phyloP scores from a whole-genome alignment of 73 alveolate genomes.

The Durusdinium trenchii region DNA sequence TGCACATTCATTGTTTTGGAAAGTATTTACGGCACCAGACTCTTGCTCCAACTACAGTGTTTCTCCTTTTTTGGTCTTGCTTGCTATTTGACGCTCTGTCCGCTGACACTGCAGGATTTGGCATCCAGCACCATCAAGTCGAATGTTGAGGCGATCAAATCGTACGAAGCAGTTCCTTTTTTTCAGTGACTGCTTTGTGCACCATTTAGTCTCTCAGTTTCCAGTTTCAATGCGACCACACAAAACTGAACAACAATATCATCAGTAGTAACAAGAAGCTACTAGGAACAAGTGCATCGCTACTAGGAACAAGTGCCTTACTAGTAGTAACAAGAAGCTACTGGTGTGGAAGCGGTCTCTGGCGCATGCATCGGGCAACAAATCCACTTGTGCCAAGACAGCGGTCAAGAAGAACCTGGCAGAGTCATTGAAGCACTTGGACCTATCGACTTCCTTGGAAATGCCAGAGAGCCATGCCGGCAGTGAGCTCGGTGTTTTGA shows the following conservation, averaged over 20 bases:
- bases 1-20: no score
- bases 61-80: neutral
- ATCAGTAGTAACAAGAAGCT: no score
- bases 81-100: neutral
- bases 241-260: no score
- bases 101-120: neutral
- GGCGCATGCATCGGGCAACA: no score
- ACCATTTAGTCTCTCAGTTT: no score
- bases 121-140: conserved; percentile 53
- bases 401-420: conserved; percentile 39
- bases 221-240: no score
- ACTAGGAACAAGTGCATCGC: no score
- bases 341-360: no score
- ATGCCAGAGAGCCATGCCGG: neutral
- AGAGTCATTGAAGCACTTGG: neutral
- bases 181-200: neutral
- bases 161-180: neutral
- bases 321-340: no score
- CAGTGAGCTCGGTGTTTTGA: neutral
- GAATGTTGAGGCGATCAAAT: neutral
- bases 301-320: no score
- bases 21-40: neutral
- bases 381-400: neutral
- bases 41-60: neutral
- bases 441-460: neutral